Conservation (phyloP, 352 stramenopile genomes). For the Pythium oligandrum region DNA sequence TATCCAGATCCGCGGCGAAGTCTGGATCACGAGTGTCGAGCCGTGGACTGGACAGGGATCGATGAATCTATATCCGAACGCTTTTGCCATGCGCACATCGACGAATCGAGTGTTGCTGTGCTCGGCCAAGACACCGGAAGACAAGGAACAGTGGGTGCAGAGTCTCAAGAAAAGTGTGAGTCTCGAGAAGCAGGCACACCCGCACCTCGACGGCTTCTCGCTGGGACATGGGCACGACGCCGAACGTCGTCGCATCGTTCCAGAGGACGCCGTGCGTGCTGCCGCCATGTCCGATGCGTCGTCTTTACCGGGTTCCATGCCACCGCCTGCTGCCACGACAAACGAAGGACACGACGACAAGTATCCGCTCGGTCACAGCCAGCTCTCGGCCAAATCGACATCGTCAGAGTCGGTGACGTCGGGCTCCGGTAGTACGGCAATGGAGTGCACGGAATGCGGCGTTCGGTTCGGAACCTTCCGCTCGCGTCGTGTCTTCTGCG, state of each 20-base stretch:
- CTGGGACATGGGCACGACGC: conserved; percentile 19
- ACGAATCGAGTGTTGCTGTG: conserved; percentile 58
- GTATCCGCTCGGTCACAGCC: not conserved
- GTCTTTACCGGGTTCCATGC: not conserved
- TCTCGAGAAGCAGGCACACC: conserved; percentile 13
- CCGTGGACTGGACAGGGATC: conserved; percentile 51
- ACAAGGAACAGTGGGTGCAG: conserved; percentile 48
- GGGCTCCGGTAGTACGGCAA: not conserved
- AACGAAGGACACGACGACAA: not conserved
- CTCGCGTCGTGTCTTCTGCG: conserved; percentile 45
- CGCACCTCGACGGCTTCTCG: not conserved
- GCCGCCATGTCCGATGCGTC: conserved; percentile 2
- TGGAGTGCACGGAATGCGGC: conserved; percentile 38
- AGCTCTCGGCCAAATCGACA: conserved; percentile 12
- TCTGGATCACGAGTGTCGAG: conserved; percentile 55
- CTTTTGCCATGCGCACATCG: conserved; percentile 60
- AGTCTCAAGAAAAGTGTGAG: conserved; percentile 23
- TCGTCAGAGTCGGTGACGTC: conserved; percentile 8
- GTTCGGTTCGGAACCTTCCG: conserved; percentile 51
- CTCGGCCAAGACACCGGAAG: conserved; percentile 30
- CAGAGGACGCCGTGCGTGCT: conserved; percentile 37
- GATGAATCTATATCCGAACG: conserved; percentile 44
- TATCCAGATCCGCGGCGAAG: conserved; percentile 47
- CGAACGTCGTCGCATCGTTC: conserved; percentile 42
- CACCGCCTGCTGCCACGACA: not conserved